These are phyloP conservation scores for Saturnispora diversa DNA, from an alignment of 805 yeast species.

Conservation along the genomic window DNA sequence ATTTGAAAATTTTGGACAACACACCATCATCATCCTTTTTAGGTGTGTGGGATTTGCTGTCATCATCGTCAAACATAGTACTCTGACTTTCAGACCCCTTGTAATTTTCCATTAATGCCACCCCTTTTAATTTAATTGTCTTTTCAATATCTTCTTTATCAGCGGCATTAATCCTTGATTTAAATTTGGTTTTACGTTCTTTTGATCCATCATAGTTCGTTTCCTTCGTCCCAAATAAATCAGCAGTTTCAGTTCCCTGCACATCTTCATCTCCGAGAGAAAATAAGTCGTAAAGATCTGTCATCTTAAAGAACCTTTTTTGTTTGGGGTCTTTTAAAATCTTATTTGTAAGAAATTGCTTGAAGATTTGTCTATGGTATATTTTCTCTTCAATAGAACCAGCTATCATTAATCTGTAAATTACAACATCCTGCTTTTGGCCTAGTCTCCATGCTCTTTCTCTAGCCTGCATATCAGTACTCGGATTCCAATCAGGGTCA, in stretches of 20 bases:
- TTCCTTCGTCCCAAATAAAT: conserved; percentile 46
- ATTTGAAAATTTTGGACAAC: conserved; percentile 63
- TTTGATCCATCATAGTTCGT: conserved; percentile 29
- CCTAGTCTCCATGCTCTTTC: conserved; percentile 98
- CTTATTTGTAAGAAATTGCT: conserved; percentile 87
- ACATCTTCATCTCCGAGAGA: conserved; percentile 69
- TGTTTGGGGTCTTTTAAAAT: conserved; percentile 94
- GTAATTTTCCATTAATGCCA: conserved; percentile 60
- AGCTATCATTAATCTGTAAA: conserved; percentile 85
- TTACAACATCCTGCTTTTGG: conserved; percentile 84
- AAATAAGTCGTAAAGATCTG: conserved; percentile 85
- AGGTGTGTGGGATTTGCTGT: conserved; percentile 13
- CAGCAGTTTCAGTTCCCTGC: conserved; percentile 62
- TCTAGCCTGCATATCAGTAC: conserved; percentile 93
- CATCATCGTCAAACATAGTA: conserved; percentile 17
- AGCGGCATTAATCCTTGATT: conserved; percentile 20
- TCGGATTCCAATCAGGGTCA: conserved; percentile 99
- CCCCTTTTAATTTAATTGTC: conserved; percentile 61
- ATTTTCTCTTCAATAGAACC: conserved; percentile 96
- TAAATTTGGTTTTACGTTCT: conserved; percentile 29
- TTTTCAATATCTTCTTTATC: conserved; percentile 68
- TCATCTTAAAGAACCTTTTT: conserved; percentile 83
- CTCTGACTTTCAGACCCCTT: conserved; percentile 23
- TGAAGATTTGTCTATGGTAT: conserved; percentile 93
- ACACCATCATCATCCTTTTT: conserved; percentile 32